Evolutionary conservation across 208 protist genomes (phyloP), one percentile per base, ranked within the genome.

Genomic region (Trypanosomatidae sp.): DNA sequence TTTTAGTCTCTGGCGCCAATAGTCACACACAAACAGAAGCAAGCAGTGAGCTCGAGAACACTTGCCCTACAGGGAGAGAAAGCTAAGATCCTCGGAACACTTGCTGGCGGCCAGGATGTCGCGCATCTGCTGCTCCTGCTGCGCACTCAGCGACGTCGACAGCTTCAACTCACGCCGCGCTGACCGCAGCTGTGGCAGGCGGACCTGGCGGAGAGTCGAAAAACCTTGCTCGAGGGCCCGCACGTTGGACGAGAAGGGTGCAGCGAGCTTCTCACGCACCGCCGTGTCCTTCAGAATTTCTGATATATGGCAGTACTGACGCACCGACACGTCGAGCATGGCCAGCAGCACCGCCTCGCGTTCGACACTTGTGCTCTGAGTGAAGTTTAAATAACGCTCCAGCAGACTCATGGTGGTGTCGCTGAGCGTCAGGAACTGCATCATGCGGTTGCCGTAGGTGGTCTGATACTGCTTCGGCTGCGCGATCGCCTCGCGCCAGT

Each of bases 251-350:
- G 13, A 1, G 33, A 47, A 77, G 3, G 33, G 9, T 5, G 3
- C 9, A 7, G 25, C 39, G 41, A 85, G 7, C 10, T 39, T 59
- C 46, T 52, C 1, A n/a, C 56, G 67, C 53, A 84, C 75, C 19
- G 46, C 22, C 7, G 13, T 41, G 55, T 80, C 60, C 5, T 76
- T 58, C 17, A 77, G 2, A n/a, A 88, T 39, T 1, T 25, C 44
- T 1, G 44, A 50, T 8, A 77, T n/a, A 43, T 72, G 56, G 72
- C 84, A 88, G 69, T 82, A 88, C 60, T 71, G 55, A 1, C 67
- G 66, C 22, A 88, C 68, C 0, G 39, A 17, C 0, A 83, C n/a
- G 71, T 86, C 74, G 25, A 85, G 55, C 12, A 74, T 17, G 19
- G 10, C 28, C 1, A 80, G 69, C 22, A 75, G 43, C 70, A 71